These are phyloP conservation scores for Rhexocercosporidium sp. DNA, from an alignment of 2,329 filamentous ascomycete species.

Conservation along the genomic window DNA sequence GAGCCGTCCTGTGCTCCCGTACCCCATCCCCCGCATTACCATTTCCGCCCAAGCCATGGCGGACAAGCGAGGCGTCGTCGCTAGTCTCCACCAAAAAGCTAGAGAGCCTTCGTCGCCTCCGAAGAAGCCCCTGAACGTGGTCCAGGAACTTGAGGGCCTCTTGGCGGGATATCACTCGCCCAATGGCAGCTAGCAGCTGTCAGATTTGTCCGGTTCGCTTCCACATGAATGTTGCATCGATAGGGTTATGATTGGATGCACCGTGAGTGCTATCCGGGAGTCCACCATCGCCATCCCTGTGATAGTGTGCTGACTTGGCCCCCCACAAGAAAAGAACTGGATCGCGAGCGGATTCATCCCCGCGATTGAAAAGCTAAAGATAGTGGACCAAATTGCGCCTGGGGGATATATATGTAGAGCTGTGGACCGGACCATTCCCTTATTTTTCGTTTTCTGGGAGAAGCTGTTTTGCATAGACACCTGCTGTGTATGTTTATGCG, in stretches of 20 bases:
- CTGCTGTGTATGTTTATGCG: neutral
- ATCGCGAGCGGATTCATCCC: neutral
- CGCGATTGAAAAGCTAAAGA: neutral
- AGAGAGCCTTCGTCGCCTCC: neutral
- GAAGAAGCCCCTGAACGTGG: neutral
- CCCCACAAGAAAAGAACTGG: neutral
- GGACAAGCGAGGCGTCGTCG: neutral
- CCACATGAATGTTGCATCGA: neutral
- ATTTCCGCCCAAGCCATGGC: neutral
- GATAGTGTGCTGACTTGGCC: neutral
- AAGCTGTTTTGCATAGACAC: neutral
- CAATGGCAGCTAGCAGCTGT: conserved; percentile 15
- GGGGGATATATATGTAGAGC: neutral
- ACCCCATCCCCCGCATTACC: conserved; percentile 8
- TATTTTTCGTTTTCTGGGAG: neutral
- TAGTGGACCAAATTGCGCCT: neutral
- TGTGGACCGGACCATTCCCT: neutral
- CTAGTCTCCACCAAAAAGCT: neutral
- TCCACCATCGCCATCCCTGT: neutral
- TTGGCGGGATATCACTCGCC: neutral
- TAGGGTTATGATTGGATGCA: neutral
- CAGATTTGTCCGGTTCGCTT: neutral
- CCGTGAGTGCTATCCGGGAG: too few species aligned
- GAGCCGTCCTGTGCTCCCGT: neutral
- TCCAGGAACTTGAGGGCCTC: neutral